Conservation (phyloP, 345 rosid genomes). For the Hibiscus syriacus region DNA sequence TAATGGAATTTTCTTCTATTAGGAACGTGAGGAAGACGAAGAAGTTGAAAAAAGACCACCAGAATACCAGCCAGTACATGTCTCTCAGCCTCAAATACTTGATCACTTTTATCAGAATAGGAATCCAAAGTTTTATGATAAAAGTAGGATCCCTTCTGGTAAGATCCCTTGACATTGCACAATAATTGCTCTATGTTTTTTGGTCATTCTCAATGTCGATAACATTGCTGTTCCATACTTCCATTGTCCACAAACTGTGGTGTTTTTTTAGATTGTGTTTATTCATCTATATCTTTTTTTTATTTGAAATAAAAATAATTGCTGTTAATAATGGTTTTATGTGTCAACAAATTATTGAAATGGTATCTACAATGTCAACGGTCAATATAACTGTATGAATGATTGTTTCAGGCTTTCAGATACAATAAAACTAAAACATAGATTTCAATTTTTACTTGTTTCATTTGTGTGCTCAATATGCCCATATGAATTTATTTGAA, state of each 20-base stretch:
- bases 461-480: not conserved
- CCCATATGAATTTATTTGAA: not conserved
- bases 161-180: slow-evolving; percentile 8
- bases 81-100: slow-evolving; percentile 42
- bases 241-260: not conserved
- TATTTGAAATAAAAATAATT: no score
- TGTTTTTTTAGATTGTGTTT: not conserved
- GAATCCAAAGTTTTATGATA: slow-evolving; percentile 48
- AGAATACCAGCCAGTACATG: slow-evolving; percentile 44
- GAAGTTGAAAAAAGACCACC: slow-evolving; percentile 55
- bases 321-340: not conserved
- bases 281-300: not conserved
- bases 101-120: slow-evolving; percentile 44
- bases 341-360: not conserved
- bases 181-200: not conserved
- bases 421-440: not conserved
- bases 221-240: not conserved
- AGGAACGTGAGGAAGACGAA: slow-evolving; percentile 98
- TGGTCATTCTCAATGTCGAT: not conserved
- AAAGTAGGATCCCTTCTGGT: slow-evolving; percentile 85
- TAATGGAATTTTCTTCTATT: slow-evolving; percentile 12
- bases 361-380: not conserved
- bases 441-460: not conserved
- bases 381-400: not conserved
- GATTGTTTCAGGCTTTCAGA: not conserved